Evolutionary conservation across 805 yeast species (phyloP), one percentile per base, ranked within the genome.

Genomic region (Schizosaccharomyces osmophilus): DNA sequence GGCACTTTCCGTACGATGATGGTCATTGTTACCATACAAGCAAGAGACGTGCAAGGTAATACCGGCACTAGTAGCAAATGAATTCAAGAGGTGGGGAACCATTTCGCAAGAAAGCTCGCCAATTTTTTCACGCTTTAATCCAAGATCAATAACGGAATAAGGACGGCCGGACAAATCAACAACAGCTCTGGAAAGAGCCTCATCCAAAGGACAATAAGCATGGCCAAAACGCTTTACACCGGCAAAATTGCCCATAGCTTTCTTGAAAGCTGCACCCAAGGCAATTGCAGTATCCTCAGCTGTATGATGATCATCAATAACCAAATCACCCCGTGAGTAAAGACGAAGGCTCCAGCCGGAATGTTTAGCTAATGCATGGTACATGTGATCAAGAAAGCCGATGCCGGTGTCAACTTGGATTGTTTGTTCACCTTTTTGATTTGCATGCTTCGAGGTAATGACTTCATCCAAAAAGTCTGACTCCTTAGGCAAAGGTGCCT

Each of bases 281-380:
- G 96, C 88, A 66, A 93, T 87, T 57, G 90, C 97, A 64, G 87
- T 87, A 73, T 93, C 98, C 72, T 93, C 98, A 4, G 95, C 84
- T 0, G 95, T 82, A 73, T 93, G 98, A 72, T 93, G 98, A 73
- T 93, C 98, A 72, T 93, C 98, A 62, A 93, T 89, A 72, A 88
- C 94, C 66, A 88, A 75, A 71, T 93, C 98, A 57, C 98, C 98
- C 63, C 84, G 79, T 72, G 97, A 90, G 69, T 85, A 95, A 22
- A 93, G 79, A 42, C 86, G 76, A 62, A 93, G 70, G 13, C 95
- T 86, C 98, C 97, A 93, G 19, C 97, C 97, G 0, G 95, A 77
- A 72, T 93, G 98, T 69, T 93, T 93, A 48, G 97, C 96, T 67
- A 93, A 76, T 0, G 98, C 98, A 68, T 90, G 96, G 59, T 93